Evolutionary conservation across 169 alveolate genomes (phyloP).

Genomic region (Eimeria zaria): DNA sequence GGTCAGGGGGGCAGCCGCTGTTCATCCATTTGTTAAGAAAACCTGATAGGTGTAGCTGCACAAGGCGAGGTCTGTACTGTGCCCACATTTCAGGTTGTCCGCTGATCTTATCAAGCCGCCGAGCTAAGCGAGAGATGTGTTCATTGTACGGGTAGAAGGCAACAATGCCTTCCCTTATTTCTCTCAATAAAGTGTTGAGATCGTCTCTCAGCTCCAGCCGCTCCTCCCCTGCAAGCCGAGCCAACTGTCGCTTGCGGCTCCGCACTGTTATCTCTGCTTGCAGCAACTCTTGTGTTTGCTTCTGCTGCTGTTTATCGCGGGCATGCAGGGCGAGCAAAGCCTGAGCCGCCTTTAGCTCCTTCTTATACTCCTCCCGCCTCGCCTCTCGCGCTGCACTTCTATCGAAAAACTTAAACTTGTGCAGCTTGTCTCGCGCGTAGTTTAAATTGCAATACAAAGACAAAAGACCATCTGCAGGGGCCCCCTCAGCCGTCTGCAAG

Average conservation of each 20-base stretch:
- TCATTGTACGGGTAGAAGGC: conserved; percentile 35
- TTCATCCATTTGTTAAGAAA: conserved; percentile 18
- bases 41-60: background rate
- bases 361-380: background rate
- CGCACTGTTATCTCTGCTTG: conserved; percentile 11
- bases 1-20: conserved; percentile 33
- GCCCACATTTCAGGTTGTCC: conserved; percentile 23
- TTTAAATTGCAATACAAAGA: conserved; percentile 18
- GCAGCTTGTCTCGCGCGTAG: conserved; percentile 51
- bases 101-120: conserved; percentile 2
- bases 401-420: background rate
- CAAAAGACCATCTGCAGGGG: conserved; percentile 8
- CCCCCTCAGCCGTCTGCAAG: conserved; percentile 33
- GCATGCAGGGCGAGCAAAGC: conserved; percentile 18
- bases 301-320: background rate
- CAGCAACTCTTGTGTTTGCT: conserved; percentile 2
- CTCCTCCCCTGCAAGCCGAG: conserved; percentile 37
- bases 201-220: conserved; percentile 46
- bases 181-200: background rate
- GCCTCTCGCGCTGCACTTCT: background rate
- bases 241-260: conserved; percentile 42
- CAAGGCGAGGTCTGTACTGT: conserved; percentile 19
- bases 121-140: conserved; percentile 14
- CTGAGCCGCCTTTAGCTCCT: conserved; percentile 36
- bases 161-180: background rate